A percentile compares a stretch with the other conserved stretches of the same genome.
phyloP scores from a whole-genome alignment of 805 yeast genomes.

The Suhomyces xylopsoci region DNA sequence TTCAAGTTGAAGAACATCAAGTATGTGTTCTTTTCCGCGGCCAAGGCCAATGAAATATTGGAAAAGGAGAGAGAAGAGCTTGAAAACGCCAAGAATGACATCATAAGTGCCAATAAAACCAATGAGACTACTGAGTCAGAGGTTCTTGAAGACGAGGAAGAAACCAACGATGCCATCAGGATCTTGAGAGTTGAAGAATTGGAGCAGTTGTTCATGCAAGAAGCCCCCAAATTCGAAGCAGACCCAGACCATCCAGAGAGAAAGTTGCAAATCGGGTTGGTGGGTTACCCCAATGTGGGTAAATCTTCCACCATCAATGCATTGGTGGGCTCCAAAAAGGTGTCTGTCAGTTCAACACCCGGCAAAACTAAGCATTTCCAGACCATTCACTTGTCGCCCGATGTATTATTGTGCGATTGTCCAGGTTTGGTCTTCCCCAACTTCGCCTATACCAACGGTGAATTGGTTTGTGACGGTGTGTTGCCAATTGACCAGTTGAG shows the following conservation, averaged over 20 bases:
- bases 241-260: constrained; percentile 56
- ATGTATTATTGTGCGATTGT: constrained; percentile 91
- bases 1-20: constrained; percentile 66
- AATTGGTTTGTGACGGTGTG: constrained; percentile 97
- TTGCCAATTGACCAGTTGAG: constrained; percentile 95
- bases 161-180: constrained; percentile 41
- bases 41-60: constrained; percentile 70
- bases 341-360: constrained; percentile 97
- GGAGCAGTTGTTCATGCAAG: constrained; percentile 70
- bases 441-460: constrained; percentile 94
- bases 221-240: constrained; percentile 68
- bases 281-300: constrained; percentile 94
- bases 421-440: constrained; percentile 99
- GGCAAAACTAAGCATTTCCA: constrained; percentile 99
- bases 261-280: constrained; percentile 85
- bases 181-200: constrained; percentile 82
- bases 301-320: constrained; percentile 98
- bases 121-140: constrained; percentile 1
- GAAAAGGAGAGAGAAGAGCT: constrained; percentile 56
- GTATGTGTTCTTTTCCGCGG: constrained; percentile 92
- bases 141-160: constrained; percentile 22
- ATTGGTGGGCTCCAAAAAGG: constrained; percentile 91
- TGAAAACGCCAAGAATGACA: constrained; percentile 22
- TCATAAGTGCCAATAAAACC: background rate
- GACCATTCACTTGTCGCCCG: constrained; percentile 80